Percentiles rank a stretch among this genome's conserved stretches.
Evolutionary conservation across 2,329 filamentous ascomycete genomes (phyloP).

Genomic region (Mycocentrospora acerina): DNA sequence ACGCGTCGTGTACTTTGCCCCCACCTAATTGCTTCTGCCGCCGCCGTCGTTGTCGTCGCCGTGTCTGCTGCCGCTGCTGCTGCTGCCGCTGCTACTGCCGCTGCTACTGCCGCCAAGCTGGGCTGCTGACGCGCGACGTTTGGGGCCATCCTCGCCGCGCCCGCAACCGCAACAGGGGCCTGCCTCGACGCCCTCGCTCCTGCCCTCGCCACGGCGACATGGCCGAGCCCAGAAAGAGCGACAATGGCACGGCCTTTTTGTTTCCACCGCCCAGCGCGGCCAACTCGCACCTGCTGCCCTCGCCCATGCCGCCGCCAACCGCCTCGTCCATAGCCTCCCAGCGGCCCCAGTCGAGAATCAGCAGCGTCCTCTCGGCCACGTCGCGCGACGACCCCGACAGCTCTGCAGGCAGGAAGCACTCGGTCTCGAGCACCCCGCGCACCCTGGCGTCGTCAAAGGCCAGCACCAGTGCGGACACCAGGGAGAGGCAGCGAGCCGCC

Average conservation of each 20-base stretch:
- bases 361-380: conserved; percentile 29
- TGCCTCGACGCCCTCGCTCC: too few species aligned
- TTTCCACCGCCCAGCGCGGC: not conserved
- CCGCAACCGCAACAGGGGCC: too few species aligned
- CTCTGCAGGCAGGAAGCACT: conserved; percentile 29
- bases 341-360: conserved; percentile 31
- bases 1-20: conserved; percentile 26
- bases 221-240: conserved; percentile 29
- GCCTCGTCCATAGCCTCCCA: conserved; percentile 31
- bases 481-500: conserved; percentile 36
- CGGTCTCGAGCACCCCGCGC: conserved; percentile 38
- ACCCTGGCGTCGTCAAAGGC: conserved; percentile 39
- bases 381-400: conserved; percentile 31
- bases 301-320: conserved; percentile 34
- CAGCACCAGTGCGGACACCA: conserved; percentile 30
- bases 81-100: conserved; percentile 5
- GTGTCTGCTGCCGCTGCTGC: conserved; percentile 1
- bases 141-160: too few species aligned
- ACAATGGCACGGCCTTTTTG: conserved; percentile 18
- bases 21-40: conserved; percentile 24
- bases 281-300: conserved; percentile 30
- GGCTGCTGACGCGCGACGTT: conserved; percentile 17
- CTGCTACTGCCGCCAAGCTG: conserved; percentile 23
- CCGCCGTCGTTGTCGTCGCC: conserved; percentile 12
- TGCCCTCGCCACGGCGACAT: conserved; percentile 10